Evolutionary conservation across 2,329 filamentous ascomycete genomes (phyloP).

Genomic region (Ophiostoma sp.): DNA sequence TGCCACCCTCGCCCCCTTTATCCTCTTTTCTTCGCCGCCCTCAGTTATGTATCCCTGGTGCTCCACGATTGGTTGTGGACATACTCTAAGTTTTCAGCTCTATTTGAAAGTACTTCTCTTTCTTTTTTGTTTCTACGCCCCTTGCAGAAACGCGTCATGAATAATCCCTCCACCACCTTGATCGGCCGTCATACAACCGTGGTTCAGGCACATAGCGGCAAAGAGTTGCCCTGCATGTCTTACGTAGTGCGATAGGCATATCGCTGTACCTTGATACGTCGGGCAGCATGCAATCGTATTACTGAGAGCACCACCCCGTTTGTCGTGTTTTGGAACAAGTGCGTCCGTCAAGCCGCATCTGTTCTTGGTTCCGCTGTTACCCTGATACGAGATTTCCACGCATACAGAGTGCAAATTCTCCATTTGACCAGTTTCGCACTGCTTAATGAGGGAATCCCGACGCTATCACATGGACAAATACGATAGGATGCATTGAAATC

Average conservation of each 20-base stretch:
- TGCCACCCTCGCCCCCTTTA: background rate
- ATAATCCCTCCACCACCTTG: background rate
- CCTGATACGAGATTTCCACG: background rate
- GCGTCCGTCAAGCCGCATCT: background rate
- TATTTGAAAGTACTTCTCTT: background rate
- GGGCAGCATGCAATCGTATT: background rate
- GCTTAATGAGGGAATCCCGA: background rate
- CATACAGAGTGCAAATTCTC: background rate
- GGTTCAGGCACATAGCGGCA: background rate
- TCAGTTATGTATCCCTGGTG: constrained; percentile 3
- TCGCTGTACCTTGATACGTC: background rate
- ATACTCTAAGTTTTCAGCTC: background rate
- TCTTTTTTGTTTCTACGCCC: constrained; percentile 6
- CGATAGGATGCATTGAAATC: background rate
- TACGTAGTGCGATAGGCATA: background rate
- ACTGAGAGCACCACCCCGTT: background rate
- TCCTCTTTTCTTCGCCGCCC: background rate
- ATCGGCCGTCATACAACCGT: background rate
- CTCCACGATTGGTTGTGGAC: background rate
- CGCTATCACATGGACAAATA: background rate
- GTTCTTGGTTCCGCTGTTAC: background rate
- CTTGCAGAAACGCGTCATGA: constrained; percentile 7
- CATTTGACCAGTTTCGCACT: background rate
- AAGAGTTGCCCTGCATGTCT: background rate
- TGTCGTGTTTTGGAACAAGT: background rate